phyloP scores from a whole-genome alignment of 139 green algal species.

The Edaphochlamys debaryana region DNA sequence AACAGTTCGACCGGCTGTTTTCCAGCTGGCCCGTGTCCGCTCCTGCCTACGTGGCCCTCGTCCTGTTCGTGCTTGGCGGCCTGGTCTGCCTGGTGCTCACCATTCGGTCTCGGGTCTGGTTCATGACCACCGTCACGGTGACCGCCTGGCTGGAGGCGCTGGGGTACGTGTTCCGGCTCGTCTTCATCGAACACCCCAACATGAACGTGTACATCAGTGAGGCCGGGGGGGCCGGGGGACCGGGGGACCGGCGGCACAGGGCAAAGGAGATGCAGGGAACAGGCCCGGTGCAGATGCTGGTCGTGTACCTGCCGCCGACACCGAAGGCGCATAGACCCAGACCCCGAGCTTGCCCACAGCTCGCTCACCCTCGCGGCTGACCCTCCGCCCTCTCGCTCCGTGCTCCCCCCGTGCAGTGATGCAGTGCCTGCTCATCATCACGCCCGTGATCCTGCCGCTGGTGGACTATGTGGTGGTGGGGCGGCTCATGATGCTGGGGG shows the following conservation, averaged over 20 bases:
- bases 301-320: too few species aligned
- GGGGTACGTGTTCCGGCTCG: conserved; percentile 21
- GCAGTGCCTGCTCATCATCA: conserved; percentile 49
- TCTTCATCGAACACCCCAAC: conserved; percentile 1
- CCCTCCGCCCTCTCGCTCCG: not conserved
- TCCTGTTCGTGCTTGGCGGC: conserved; percentile 6
- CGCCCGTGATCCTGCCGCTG: conserved; percentile 44
- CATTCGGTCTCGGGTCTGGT: conserved; percentile 34
- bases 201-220: not conserved
- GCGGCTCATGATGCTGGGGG: conserved; percentile 30
- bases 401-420: not conserved
- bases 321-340: too few species aligned
- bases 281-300: too few species aligned
- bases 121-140: conserved; percentile 30
- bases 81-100: not conserved
- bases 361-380: too few species aligned
- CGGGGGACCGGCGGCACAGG: too few species aligned
- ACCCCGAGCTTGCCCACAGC: too few species aligned
- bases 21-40: not conserved
- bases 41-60: not conserved
- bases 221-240: too few species aligned
- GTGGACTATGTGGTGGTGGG: conserved; percentile 44
- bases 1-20: too few species aligned
- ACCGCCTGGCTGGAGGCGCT: conserved; percentile 27
- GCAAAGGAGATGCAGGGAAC: too few species aligned